These are phyloP conservation scores for Avicennia marina DNA, from an alignment of 257 asterid genomes.

Conservation along the genomic window DNA sequence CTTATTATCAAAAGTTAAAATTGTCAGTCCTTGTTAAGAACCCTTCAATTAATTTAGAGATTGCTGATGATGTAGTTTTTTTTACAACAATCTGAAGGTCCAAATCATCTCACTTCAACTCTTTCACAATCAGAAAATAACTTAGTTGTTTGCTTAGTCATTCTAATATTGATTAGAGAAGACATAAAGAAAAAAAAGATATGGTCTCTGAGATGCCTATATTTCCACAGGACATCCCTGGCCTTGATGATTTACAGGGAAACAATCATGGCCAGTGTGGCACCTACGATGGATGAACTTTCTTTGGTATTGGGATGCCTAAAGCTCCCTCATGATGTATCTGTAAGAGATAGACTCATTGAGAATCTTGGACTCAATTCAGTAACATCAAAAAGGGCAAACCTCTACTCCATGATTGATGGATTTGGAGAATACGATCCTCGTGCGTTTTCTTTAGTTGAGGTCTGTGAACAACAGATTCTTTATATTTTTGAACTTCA, in stretches of 20 bases:
- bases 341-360: conserved; percentile 62
- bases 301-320: conserved; percentile 87
- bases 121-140: too few relatives aligned
- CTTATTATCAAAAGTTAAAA: too few relatives aligned
- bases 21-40: too few relatives aligned
- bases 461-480: conserved; percentile 45
- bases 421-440: conserved; percentile 98
- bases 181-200: conserved; percentile 16
- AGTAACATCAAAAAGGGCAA: conserved; percentile 45
- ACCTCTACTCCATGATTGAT: conserved; percentile 63
- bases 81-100: too few relatives aligned
- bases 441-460: conserved; percentile 84
- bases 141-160: too few relatives aligned
- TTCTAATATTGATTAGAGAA: too few relatives aligned
- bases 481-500: not conserved
- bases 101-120: too few relatives aligned
- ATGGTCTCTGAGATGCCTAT: conserved; percentile 19
- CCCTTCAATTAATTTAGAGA: too few relatives aligned
- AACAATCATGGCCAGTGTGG: conserved; percentile 66
- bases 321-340: conserved; percentile 67
- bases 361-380: conserved; percentile 63
- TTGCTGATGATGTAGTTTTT: too few relatives aligned
- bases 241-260: conserved; percentile 88
- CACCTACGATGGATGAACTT: conserved; percentile 70
- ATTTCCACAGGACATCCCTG: conserved; percentile 83